Evolutionary conservation across 2,329 filamentous ascomycete species (phyloP).

Genomic region (Xylariaceae sp.): DNA sequence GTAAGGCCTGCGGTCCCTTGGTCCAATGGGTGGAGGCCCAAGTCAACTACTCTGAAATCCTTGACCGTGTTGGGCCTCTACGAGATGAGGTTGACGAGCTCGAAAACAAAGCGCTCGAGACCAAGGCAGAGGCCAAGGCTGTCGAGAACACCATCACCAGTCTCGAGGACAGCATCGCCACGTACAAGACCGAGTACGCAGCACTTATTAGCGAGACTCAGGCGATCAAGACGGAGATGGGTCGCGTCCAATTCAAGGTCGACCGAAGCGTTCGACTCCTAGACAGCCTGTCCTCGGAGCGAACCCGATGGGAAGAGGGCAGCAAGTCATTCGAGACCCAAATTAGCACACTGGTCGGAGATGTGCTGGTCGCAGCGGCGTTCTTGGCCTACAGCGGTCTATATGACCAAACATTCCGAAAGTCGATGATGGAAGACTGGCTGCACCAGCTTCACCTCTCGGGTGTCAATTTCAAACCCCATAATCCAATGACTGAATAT

Average conservation of each 20-base stretch:
- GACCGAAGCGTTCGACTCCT: conserved; percentile 90
- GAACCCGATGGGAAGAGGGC: conserved; percentile 88
- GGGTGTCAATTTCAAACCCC: conserved; percentile 86
- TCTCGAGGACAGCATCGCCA: conserved; percentile 84
- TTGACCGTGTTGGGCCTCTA: conserved; percentile 87
- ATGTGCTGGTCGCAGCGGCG: conserved; percentile 91
- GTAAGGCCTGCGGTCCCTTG: conserved; percentile 91
- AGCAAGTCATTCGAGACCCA: conserved; percentile 98
- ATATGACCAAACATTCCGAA: conserved; percentile 96
- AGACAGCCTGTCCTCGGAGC: conserved; percentile 90
- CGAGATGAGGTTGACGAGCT: conserved; percentile 82
- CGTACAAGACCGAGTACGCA: conserved; percentile 94
- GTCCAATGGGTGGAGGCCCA: conserved; percentile 97
- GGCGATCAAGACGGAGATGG: conserved; percentile 96
- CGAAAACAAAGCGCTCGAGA: conserved; percentile 82
- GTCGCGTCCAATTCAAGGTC: conserved; percentile 93
- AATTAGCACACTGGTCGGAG: conserved; percentile 91
- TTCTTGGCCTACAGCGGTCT: conserved; percentile 96
- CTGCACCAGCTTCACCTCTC: conserved; percentile 85
- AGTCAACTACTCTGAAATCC: conserved; percentile 94
- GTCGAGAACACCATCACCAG: conserved; percentile 80
- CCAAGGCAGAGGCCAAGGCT: conserved; percentile 85
- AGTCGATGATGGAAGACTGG: conserved; percentile 98
- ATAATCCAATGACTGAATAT: conserved; percentile 93
- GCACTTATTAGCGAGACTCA: conserved; percentile 94